Conservation (phyloP, 306 rosid species). For the Lathyrus aphaca region DNA sequence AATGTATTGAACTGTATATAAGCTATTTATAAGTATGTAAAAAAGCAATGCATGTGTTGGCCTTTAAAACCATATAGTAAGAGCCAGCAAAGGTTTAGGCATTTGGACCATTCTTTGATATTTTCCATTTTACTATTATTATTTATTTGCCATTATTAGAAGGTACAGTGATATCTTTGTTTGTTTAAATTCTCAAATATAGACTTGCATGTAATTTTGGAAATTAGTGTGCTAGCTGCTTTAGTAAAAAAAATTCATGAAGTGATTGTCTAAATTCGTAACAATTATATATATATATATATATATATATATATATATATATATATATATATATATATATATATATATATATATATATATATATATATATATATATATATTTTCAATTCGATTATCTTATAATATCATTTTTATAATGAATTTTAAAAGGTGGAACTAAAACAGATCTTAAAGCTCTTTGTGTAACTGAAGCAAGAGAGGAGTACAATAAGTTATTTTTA, state of each 20-base stretch:
- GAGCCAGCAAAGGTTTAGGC: constrained; percentile 44
- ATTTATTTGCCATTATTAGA: constrained; percentile 25
- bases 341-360: no score
- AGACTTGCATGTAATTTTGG: constrained; percentile 2
- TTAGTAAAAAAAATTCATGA: neutral
- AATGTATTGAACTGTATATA: constrained; percentile 8
- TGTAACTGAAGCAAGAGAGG: no score
- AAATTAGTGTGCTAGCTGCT: constrained; percentile 7
- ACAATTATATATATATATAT: no score
- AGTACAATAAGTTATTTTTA: no score
- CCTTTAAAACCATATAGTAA: constrained; percentile 34
- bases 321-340: no score
- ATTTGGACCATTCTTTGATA: constrained; percentile 33
- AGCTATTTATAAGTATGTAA: neutral
- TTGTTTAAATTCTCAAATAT: constrained; percentile 31
- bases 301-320: no score
- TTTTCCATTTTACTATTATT: constrained; percentile 17
- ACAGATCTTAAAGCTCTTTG: no score
- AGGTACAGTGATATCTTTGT: neutral
- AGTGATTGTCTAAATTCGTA: constrained; percentile 32
- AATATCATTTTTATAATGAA: no score
- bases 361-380: no score
- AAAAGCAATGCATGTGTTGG: constrained; percentile 42
- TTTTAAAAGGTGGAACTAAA: no score
- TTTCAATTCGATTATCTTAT: no score